These are phyloP conservation scores for Drechslerella dactyloides DNA, from an alignment of 2,329 filamentous ascomycete genomes.

Conservation along the genomic window DNA sequence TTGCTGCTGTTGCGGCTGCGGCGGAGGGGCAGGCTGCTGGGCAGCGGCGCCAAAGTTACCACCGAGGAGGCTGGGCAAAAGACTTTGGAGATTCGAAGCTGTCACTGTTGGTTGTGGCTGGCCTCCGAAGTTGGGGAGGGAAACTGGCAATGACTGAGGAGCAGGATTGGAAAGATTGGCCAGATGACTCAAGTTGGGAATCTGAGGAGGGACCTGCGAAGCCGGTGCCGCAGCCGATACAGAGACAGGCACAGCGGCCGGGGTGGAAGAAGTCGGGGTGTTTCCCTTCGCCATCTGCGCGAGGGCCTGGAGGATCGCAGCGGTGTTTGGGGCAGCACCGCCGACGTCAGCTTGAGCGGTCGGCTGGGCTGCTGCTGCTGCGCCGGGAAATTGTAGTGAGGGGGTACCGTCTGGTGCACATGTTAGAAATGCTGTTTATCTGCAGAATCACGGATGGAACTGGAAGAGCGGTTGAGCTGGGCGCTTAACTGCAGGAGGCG, in stretches of 20 bases:
- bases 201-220: conserved; percentile 16
- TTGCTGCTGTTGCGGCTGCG: conserved; percentile 55
- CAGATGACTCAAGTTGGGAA: conserved; percentile 39
- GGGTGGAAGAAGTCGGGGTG: conserved; percentile 61
- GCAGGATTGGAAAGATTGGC: conserved; percentile 51
- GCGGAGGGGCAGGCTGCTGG: conserved; percentile 56
- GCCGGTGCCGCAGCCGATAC: conserved; percentile 43
- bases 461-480: not conserved
- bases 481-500: not conserved
- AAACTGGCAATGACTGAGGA: conserved; percentile 53
- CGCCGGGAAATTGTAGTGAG: conserved; percentile 25
- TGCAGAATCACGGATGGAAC: not conserved
- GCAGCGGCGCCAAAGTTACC: conserved; percentile 51
- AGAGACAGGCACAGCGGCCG: conserved; percentile 55
- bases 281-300: conserved; percentile 82
- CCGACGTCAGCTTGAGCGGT: conserved; percentile 56
- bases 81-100: conserved; percentile 26
- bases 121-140: conserved; percentile 41
- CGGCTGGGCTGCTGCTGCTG: conserved; percentile 54
- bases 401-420: conserved; percentile 20
- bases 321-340: conserved; percentile 62
- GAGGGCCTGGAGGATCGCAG: conserved; percentile 76
- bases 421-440: conserved; percentile 6
- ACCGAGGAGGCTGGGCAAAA: conserved; percentile 43
- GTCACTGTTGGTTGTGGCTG: conserved; percentile 51